These are phyloP conservation scores for Hypoxylon intermedium DNA, from an alignment of 495 filamentous ascomycete species.

Conservation along the genomic window DNA sequence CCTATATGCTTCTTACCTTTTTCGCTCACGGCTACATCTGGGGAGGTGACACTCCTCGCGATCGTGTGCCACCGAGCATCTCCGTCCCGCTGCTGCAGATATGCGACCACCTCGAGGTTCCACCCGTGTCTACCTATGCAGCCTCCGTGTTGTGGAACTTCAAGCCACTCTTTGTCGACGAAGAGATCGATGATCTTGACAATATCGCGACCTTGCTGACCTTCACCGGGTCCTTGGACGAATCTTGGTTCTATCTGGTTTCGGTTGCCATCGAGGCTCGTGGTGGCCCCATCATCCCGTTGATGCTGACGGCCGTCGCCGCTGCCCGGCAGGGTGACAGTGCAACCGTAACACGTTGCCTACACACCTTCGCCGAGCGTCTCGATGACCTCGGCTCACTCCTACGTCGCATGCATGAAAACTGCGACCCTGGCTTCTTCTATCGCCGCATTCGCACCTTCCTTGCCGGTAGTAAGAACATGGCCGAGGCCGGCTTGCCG, in stretches of 20 bases:
- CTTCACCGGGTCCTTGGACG: conserved; percentile 94
- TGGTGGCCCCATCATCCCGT: conserved; percentile 83
- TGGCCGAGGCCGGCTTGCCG: conserved; percentile 89
- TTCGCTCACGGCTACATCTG: conserved; percentile 94
- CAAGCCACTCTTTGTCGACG: conserved; percentile 81
- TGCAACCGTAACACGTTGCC: conserved; percentile 71
- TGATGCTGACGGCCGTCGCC: conserved; percentile 86
- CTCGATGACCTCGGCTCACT: conserved; percentile 81
- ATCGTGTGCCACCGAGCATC: conserved; percentile 85
- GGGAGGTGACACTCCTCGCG: conserved; percentile 80
- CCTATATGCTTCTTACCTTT: conserved; percentile 86
- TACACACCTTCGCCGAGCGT: conserved; percentile 80
- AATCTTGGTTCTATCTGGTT: conserved; percentile 97
- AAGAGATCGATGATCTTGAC: conserved; percentile 78
- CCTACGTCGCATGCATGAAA: conserved; percentile 86
- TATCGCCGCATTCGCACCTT: conserved; percentile 94
- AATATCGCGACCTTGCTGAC: conserved; percentile 86
- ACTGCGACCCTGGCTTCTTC: conserved; percentile 91
- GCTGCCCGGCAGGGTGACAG: conserved; percentile 78
- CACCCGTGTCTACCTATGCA: conserved; percentile 94
- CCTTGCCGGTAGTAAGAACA: conserved; percentile 94
- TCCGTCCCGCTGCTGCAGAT: conserved; percentile 81
- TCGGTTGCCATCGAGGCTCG: conserved; percentile 96
- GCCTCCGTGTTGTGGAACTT: conserved; percentile 95
- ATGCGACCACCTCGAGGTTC: conserved; percentile 82